These are phyloP conservation scores for Mycosarcoma mackinlayi DNA, from an alignment of 1,284 basidiomycete species.

Conservation along the genomic window DNA sequence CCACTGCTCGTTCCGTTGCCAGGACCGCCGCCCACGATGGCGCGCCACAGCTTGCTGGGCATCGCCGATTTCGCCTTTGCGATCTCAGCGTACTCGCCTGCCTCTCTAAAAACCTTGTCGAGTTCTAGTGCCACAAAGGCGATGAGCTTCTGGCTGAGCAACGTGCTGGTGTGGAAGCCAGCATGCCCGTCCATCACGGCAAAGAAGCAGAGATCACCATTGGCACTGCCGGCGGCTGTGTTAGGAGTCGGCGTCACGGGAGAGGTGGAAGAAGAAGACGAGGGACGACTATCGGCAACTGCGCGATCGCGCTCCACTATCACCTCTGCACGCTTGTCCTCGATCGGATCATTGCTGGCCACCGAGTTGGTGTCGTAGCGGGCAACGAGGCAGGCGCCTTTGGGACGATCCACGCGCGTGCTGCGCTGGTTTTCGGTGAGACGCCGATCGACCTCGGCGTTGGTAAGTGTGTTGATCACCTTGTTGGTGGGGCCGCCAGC, in stretches of 20 bases:
- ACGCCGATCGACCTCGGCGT: constrained; percentile 60
- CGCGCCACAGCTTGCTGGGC: constrained; percentile 57
- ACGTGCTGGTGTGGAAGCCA: constrained; percentile 83
- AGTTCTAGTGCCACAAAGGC: constrained; percentile 86
- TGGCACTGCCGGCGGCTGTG: constrained; percentile 32
- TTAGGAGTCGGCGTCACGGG: constrained; percentile 19
- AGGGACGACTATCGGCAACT: constrained; percentile 30
- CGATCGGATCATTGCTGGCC: constrained; percentile 64
- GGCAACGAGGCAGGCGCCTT: constrained; percentile 60
- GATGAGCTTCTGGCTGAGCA: constrained; percentile 86
- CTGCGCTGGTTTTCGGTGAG: constrained; percentile 60
- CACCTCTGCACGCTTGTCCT: constrained; percentile 65
- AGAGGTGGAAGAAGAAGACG: constrained; percentile 20
- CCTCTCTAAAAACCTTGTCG: constrained; percentile 70
- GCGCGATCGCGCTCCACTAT: constrained; percentile 65
- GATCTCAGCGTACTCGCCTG: constrained; percentile 64
- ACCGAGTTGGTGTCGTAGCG: constrained; percentile 67
- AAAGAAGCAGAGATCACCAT: constrained; percentile 73
- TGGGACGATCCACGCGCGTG: constrained; percentile 59
- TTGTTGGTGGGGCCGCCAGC: constrained; percentile 52
- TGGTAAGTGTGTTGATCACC: constrained; percentile 60
- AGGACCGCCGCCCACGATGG: constrained; percentile 57
- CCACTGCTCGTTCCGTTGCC: constrained; percentile 30
- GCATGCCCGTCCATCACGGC: constrained; percentile 93
- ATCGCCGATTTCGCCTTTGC: constrained; percentile 62